A percentile compares a stretch with the other conserved stretches of the same genome.
phyloP scores from a whole-genome alignment of 2,329 filamentous ascomycete species.

The Fusarium beomiforme region DNA sequence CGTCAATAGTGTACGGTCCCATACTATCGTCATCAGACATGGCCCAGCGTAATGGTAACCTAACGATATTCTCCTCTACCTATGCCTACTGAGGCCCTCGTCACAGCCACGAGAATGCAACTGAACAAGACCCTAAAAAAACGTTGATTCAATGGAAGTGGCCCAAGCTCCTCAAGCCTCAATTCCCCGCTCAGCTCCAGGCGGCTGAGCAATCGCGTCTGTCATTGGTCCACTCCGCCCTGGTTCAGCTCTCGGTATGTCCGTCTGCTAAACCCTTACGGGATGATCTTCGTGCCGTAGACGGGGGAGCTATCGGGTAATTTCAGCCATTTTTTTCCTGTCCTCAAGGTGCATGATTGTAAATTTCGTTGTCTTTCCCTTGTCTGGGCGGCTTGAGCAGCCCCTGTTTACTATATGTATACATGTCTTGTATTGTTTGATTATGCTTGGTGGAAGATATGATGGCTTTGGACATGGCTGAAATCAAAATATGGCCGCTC shows the following conservation, averaged over 20 bases:
- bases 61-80: background rate
- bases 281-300: constrained; percentile 34
- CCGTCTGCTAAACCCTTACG: constrained; percentile 40
- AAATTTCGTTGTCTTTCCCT: background rate
- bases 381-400: background rate
- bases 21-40: background rate
- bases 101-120: constrained; percentile 20
- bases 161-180: constrained; percentile 36
- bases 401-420: background rate
- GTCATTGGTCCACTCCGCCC: constrained; percentile 24
- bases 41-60: constrained; percentile 8
- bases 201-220: constrained; percentile 11
- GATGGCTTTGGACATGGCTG: constrained; percentile 33
- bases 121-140: constrained; percentile 3
- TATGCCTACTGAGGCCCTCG: constrained; percentile 7
- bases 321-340: constrained; percentile 25
- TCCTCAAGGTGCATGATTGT: background rate
- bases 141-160: constrained; percentile 4
- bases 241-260: constrained; percentile 44
- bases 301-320: constrained; percentile 34
- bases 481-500: background rate
- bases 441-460: constrained; percentile 15
- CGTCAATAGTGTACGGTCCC: background rate
- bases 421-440: background rate
- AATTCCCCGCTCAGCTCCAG: constrained; percentile 15